Conservation (phyloP, 768 basidiomycete species). For the Auriscalpium microsporum region DNA sequence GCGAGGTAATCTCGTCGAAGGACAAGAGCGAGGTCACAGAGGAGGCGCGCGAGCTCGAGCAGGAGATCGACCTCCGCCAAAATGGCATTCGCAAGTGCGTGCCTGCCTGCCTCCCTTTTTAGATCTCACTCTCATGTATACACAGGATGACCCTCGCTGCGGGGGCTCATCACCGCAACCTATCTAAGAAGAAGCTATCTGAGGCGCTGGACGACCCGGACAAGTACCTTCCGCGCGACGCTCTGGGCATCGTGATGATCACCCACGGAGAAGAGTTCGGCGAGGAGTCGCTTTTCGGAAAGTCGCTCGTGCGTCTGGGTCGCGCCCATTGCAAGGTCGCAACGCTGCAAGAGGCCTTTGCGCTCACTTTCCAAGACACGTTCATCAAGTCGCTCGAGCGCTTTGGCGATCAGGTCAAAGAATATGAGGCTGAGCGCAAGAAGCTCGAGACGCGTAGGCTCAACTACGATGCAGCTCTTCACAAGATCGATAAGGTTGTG, state of each 20-base stretch:
- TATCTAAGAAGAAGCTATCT: slow-evolving; percentile 25
- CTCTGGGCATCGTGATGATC: slow-evolving; percentile 36
- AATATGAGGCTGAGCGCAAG: slow-evolving; percentile 74
- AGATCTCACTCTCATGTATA: background rate
- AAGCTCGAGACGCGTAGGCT: slow-evolving; percentile 82
- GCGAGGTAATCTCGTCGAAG: slow-evolving; percentile 77
- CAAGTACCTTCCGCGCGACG: slow-evolving; percentile 32
- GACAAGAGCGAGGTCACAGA: slow-evolving; percentile 74
- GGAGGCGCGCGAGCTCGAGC: slow-evolving; percentile 75
- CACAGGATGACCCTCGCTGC: slow-evolving; percentile 11
- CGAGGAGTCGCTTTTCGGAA: slow-evolving; percentile 31
- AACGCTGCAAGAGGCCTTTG: slow-evolving; percentile 75
- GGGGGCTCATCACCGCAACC: slow-evolving; percentile 11
- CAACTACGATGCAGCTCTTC: slow-evolving; percentile 67
- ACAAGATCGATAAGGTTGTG: slow-evolving; percentile 61
- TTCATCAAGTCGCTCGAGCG: slow-evolving; percentile 60
- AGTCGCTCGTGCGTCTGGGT: slow-evolving; percentile 66
- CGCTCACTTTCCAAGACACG: slow-evolving; percentile 61
- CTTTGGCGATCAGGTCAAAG: slow-evolving; percentile 69
- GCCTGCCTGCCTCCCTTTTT: background rate
- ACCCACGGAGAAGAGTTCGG: slow-evolving; percentile 31
- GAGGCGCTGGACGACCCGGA: slow-evolving; percentile 25
- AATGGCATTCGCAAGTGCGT: slow-evolving; percentile 66
- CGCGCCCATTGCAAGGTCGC: slow-evolving; percentile 82
- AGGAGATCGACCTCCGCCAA: slow-evolving; percentile 74